Base-by-base conservation (phyloP, 2,329 filamentous ascomycete genomes). In the Pseudocercospora pini-densiflorae region DNA sequence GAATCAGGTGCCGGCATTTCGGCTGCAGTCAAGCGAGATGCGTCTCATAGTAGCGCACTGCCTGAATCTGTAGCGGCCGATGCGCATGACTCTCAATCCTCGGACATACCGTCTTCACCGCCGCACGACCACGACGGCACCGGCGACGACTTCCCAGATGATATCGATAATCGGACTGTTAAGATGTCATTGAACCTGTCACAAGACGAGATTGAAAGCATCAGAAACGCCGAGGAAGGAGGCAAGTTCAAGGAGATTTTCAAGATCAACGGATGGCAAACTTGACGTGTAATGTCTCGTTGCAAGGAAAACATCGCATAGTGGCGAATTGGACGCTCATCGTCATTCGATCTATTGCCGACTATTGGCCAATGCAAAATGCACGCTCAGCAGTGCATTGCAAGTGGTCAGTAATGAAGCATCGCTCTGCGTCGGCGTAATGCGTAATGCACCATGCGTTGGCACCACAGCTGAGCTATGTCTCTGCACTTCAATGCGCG, bases 171-270 rank as follows among this genome's bases (percentile, higher is more conserved):
- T 45, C 63, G 64, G 14, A 62, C 64, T 1, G 66, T 65, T 12
- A 72, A 72, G 61, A 72, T 72, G 53, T 47, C 63, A 5, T 40
- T 72, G 27, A 64, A 62, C 27, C 55, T 70, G 49, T 68, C 21
- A 14, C 45, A 58, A 36, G 49, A 67, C 2, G 68, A 72, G 27
- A 58, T 68, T 7, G 63, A 65, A 14, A 45, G 45, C 16, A 53
- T 67, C 5, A 55, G 49, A 9, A 49, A 33, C 57, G 65, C 16
- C n/a, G 21, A 27, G 61, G 58, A 29, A 61, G 12, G 27, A 36
- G 65, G 58, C 27, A 61, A 55, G 1, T 67, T 67, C 51, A 57
- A 36, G 31, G 12, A 51, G 9, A 64, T 64, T 10, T 40, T 40
- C 54, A 33, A 27, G 31, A 21, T 33, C n/a, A 58, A 21, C 14